Evolutionary conservation across 169 alveolate species (phyloP).

Genomic region (Perkinsus olseni): DNA sequence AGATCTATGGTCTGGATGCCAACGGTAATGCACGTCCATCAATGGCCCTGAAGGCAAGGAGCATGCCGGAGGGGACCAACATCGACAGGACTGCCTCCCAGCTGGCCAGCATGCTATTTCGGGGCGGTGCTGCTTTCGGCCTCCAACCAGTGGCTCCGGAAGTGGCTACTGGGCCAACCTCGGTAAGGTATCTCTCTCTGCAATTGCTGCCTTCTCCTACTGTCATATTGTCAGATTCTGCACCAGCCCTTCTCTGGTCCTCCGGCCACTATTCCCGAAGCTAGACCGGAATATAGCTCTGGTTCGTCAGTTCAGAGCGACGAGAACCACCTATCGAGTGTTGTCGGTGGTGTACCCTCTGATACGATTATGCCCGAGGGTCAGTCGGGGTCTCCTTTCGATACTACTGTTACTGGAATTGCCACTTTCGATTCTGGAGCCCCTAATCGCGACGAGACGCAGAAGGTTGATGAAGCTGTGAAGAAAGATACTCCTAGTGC

Average conservation of each 20-base stretch:
- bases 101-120: background rate
- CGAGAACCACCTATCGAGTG: background rate
- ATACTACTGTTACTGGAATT: background rate
- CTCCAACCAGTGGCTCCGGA: background rate
- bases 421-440: too few relatives aligned
- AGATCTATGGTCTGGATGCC: background rate
- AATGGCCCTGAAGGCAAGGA: background rate
- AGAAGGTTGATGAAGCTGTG: too few relatives aligned
- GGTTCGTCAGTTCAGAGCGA: background rate
- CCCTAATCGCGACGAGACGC: too few relatives aligned
- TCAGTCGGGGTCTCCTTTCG: background rate
- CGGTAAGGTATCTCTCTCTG: background rate
- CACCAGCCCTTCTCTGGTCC: too few relatives aligned
- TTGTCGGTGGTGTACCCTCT: background rate
- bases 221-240: too few relatives aligned
- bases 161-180: background rate
- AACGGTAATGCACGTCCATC: background rate
- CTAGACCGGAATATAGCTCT: too few relatives aligned
- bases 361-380: background rate
- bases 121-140: background rate
- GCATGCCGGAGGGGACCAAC: background rate
- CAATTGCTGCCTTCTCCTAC: too few relatives aligned
- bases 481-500: too few relatives aligned
- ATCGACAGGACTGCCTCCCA: background rate
- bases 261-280: too few relatives aligned